These are phyloP conservation scores for Spinacia oleracea DNA, from an alignment of 179 eudicot species.

Conservation along the genomic window DNA sequence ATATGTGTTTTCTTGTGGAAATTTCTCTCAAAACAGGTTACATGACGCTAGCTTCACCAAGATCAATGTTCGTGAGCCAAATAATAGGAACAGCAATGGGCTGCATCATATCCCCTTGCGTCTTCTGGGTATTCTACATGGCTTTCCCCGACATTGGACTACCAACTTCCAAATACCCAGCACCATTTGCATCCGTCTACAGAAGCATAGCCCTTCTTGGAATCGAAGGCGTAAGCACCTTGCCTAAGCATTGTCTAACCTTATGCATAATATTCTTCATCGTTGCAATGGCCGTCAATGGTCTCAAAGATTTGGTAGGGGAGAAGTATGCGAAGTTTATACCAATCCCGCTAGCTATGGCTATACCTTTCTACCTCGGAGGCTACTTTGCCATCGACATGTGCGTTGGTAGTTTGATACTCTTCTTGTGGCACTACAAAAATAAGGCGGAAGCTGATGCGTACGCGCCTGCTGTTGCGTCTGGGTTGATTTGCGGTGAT, in stretches of 20 bases:
- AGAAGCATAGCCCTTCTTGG: slow-evolving; percentile 70
- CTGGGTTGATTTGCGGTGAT: slow-evolving; percentile 87
- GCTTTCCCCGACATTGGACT: slow-evolving; percentile 59
- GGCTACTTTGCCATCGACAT: slow-evolving; percentile 82
- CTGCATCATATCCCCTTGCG: slow-evolving; percentile 69
- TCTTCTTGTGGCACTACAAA: slow-evolving; percentile 53
- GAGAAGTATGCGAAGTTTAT: slow-evolving; percentile 46
- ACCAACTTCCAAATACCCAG: slow-evolving; percentile 49
- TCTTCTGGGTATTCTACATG: slow-evolving; percentile 80
- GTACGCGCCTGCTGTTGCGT: slow-evolving; percentile 80
- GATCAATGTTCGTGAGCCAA: slow-evolving; percentile 90
- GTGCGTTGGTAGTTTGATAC: slow-evolving; percentile 81
- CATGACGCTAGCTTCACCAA: slow-evolving; percentile 73
- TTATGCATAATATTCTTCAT: slow-evolving; percentile 58
- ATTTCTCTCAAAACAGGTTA: no score
- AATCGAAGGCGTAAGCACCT: slow-evolving; percentile 64
- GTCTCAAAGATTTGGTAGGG: slow-evolving; percentile 49
- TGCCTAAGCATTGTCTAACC: slow-evolving; percentile 67
- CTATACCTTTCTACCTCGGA: slow-evolving; percentile 77
- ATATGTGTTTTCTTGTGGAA: no score
- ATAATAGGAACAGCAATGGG: slow-evolving; percentile 82
- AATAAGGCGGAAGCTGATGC: slow-evolving; percentile 65
- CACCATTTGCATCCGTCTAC: slow-evolving; percentile 63
- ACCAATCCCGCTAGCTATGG: slow-evolving; percentile 92
- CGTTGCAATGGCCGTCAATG: slow-evolving; percentile 51